Evolutionary conservation across 2,329 filamentous ascomycete genomes (phyloP), one percentile per base, ranked within the genome.

Genomic region (Monilinia laxa): DNA sequence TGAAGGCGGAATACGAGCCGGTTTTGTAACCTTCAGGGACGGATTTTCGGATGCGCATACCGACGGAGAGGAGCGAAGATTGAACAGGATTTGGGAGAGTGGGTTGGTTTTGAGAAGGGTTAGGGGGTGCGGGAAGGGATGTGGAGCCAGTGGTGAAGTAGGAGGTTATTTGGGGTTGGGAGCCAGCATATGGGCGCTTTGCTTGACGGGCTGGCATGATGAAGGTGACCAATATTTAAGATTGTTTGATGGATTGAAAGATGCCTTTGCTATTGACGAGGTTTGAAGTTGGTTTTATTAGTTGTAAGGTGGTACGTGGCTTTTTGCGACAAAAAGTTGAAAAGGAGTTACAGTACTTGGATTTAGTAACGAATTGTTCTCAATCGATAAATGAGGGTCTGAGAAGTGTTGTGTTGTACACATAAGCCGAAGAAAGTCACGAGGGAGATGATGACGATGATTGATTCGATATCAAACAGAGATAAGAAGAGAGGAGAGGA

Each of bases 21-120:
- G 91, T 96, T 81, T 96, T 96, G 84, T 97, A 97, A 68, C 94
- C 94, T 77, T 97, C 93, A 0, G 92, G 90, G 10, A 98, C 90
- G 14, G 91, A 91, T 80, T 98, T 98, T 76, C 94, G 90, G 62
- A 98, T 85, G 31, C 94, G 89, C 93, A 97, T 97, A 74, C 94
- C 94, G 70, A 98, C 94, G 73, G 85, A 91, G 53, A 97, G 83
- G n/a, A 98, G 87, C 69, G 90, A 90, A 47, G 93, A 84, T 78
- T 97, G 92, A 42, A 96, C 73, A 4, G 87, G 85, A 20, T 81
- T 78, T 12, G 78, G 76, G 42, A 76, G 79, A 71, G 63, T 7
- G 5, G 71, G 65, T 52, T 53, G 40, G 42, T 67, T 40, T 75
- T 78, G 38, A 80, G 79, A 35, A 83, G 77, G 53, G 75, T 83